Evolutionary conservation across 2,329 filamentous ascomycete species (phyloP).

Genomic region (Colletotrichum tropicale): DNA sequence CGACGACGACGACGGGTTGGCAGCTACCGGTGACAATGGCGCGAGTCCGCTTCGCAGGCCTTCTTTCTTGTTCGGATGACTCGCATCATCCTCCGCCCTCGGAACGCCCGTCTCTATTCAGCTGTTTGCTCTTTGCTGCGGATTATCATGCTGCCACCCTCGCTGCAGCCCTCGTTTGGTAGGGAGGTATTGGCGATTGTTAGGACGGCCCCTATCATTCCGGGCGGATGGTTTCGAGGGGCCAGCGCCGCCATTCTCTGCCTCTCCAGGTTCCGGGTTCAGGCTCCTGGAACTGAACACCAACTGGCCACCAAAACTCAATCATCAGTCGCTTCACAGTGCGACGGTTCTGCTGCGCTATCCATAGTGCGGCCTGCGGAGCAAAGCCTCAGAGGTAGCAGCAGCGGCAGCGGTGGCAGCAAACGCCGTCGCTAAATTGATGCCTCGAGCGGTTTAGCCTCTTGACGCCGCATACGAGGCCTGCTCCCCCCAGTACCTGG

Average conservation of each 20-base stretch:
- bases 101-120: neutral
- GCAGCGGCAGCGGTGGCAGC: neutral
- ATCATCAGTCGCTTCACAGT: neutral
- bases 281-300: neutral
- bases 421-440: neutral
- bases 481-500: neutral
- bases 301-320: neutral
- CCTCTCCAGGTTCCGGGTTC: neutral
- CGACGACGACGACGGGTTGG: neutral
- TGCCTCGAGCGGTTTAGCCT: neutral
- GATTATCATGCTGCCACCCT: neutral
- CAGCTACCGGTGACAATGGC: neutral
- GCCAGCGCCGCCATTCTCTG: neutral
- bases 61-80: neutral
- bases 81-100: conserved; percentile 3
- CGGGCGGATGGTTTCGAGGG: neutral
- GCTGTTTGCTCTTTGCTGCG: neutral
- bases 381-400: neutral
- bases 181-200: neutral
- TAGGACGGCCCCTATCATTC: neutral
- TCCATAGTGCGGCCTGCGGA: neutral
- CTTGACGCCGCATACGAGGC: neutral
- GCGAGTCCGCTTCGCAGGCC: neutral
- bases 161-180: neutral
- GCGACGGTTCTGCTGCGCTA: neutral